phyloP scores from a whole-genome alignment of 2,329 filamentous ascomycete species.

The Talaromyces piceae region DNA sequence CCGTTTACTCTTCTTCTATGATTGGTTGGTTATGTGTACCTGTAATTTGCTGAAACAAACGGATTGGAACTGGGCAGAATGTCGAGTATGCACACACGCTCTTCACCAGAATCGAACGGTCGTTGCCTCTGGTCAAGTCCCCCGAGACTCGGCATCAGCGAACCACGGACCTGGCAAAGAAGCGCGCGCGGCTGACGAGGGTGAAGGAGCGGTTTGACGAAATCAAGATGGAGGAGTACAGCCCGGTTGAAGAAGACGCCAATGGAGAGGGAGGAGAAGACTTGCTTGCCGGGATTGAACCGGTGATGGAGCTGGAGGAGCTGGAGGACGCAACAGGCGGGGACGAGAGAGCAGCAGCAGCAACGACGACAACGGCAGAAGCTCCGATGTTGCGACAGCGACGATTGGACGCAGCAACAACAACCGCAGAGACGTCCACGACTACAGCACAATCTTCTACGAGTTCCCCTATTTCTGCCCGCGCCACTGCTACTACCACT shows the following conservation, averaged over 20 bases:
- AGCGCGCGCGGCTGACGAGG: slow-evolving; percentile 27
- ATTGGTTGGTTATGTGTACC: not conserved
- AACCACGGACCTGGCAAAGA: slow-evolving; percentile 33
- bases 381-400: slow-evolving; percentile 4
- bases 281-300: not conserved
- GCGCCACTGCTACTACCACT: not conserved
- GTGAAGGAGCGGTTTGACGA: slow-evolving; percentile 28
- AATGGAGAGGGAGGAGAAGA: not conserved
- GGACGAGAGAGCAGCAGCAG: not conserved
- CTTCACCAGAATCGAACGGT: slow-evolving; percentile 35
- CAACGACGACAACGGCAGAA: not conserved
- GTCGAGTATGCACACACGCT: slow-evolving; percentile 39
- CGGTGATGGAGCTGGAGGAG: not conserved
- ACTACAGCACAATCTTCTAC: not conserved
- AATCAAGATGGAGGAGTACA: slow-evolving; percentile 19
- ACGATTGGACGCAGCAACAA: not conserved
- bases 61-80: slow-evolving; percentile 23
- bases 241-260: slow-evolving; percentile 17
- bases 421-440: not conserved
- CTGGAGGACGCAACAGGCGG: not conserved
- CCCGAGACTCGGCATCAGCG: slow-evolving; percentile 32
- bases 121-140: slow-evolving; percentile 32
- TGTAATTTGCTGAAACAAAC: not conserved
- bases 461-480: not conserved
- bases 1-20: not conserved